Evolutionary conservation across 1,284 basidiomycete genomes (phyloP).

Genomic region (Ganoderma multipileum): DNA sequence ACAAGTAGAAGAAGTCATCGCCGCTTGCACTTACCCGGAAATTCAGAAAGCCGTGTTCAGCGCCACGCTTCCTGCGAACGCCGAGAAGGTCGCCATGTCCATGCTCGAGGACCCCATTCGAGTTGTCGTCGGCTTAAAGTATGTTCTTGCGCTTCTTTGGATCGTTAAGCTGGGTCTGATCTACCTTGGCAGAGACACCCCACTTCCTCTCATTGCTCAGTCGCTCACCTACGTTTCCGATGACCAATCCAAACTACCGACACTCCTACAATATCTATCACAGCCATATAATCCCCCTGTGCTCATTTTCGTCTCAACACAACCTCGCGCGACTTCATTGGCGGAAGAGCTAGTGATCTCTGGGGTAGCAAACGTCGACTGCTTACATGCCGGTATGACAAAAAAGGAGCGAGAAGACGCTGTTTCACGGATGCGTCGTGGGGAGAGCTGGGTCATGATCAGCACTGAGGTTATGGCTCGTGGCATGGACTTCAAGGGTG

Average conservation of each 20-base stretch:
- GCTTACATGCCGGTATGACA: slow-evolving; percentile 89
- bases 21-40: slow-evolving; percentile 76
- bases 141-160: slow-evolving; percentile 38
- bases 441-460: slow-evolving; percentile 91
- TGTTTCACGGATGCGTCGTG: slow-evolving; percentile 84
- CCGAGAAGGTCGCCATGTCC: slow-evolving; percentile 86
- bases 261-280: slow-evolving; percentile 79
- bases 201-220: slow-evolving; percentile 83
- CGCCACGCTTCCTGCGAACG: slow-evolving; percentile 91
- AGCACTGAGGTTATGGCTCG: slow-evolving; percentile 96
- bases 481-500: slow-evolving; percentile 97
- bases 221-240: slow-evolving; percentile 91
- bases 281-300: slow-evolving; percentile 92
- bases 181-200: slow-evolving; percentile 76
- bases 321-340: slow-evolving; percentile 90
- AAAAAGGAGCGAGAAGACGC: slow-evolving; percentile 89
- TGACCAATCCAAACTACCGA: slow-evolving; percentile 92
- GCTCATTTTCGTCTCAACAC: slow-evolving; percentile 93
- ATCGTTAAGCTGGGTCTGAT: slow-evolving; percentile 14
- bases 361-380: slow-evolving; percentile 89
- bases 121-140: slow-evolving; percentile 95
- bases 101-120: slow-evolving; percentile 87
- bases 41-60: slow-evolving; percentile 93
- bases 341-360: slow-evolving; percentile 87
- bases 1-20: slow-evolving; percentile 90